phyloP scores from a whole-genome alignment of 2,329 filamentous ascomycete genomes.

The Penicillium sp. region DNA sequence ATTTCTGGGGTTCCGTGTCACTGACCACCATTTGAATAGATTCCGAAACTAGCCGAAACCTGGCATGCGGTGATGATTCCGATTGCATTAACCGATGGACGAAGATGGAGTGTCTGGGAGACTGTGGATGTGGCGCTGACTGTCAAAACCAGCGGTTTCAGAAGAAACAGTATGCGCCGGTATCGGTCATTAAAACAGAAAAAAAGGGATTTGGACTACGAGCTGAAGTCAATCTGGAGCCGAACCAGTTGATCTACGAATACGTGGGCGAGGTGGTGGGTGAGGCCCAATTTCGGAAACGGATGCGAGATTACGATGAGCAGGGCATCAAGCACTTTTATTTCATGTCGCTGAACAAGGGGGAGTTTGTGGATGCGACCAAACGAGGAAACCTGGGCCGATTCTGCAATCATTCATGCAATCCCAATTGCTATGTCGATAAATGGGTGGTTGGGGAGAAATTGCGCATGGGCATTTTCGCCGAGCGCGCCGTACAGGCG shows the following conservation, averaged over 20 bases:
- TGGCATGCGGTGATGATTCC: conserved; percentile 91
- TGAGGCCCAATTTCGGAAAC: conserved; percentile 80
- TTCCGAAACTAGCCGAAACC: conserved; percentile 58
- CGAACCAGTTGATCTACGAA: conserved; percentile 93
- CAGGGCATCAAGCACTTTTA: conserved; percentile 99
- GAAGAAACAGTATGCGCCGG: conserved; percentile 81
- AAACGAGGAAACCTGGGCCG: conserved; percentile 93
- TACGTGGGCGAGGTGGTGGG: conserved; percentile 99
- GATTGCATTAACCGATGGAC: conserved; percentile 98
- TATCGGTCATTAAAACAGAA: conserved; percentile 94
- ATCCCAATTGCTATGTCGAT: conserved; percentile 97
- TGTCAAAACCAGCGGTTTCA: conserved; percentile 97
- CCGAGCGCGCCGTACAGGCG: conserved; percentile 75
- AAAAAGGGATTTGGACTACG: conserved; percentile 96
- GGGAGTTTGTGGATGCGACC: conserved; percentile 95
- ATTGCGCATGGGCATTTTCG: conserved; percentile 98
- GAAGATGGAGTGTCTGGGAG: conserved; percentile 90
- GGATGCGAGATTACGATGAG: conserved; percentile 90
- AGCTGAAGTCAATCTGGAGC: conserved; percentile 70
- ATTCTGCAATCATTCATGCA: conserved; percentile 99
- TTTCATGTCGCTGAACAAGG: conserved; percentile 97
- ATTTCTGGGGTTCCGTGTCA: background rate
- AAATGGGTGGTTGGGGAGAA: conserved; percentile 99
- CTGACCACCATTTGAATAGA: conserved; percentile 40
- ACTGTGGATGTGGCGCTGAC: conserved; percentile 80